These are phyloP conservation scores for Rhizoctonia solani DNA, from an alignment of 1,284 basidiomycete genomes.

Conservation along the genomic window DNA sequence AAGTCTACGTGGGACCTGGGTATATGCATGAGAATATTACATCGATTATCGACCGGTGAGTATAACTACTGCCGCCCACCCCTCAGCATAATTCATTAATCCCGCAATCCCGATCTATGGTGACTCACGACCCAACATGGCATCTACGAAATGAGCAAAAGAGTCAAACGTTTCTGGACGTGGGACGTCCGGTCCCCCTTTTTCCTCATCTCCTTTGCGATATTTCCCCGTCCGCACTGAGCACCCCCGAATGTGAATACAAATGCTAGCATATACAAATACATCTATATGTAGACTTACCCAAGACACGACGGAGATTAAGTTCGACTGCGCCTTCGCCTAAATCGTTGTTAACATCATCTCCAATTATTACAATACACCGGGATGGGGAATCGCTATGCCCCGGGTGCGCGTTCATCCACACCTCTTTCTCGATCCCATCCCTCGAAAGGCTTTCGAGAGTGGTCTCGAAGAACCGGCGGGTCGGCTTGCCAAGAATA, in stretches of 20 bases:
- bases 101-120: not conserved
- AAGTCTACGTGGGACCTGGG: too few species aligned
- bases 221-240: constrained; percentile 69
- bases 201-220: constrained; percentile 58
- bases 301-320: constrained; percentile 65
- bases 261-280: constrained; percentile 31
- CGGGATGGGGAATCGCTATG: constrained; percentile 35
- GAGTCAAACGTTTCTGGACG: constrained; percentile 58
- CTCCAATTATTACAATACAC: constrained; percentile 64
- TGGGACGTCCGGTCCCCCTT: constrained; percentile 42
- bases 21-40: too few species aligned
- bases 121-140: constrained; percentile 42
- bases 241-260: constrained; percentile 17
- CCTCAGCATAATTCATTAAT: not conserved
- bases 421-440: constrained; percentile 39
- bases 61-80: too few species aligned
- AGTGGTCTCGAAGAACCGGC: constrained; percentile 62
- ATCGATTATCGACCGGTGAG: too few species aligned
- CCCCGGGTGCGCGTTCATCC: constrained; percentile 39
- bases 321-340: constrained; percentile 64
- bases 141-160: constrained; percentile 60
- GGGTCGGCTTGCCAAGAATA: constrained; percentile 67
- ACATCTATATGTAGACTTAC: constrained; percentile 46
- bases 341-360: constrained; percentile 67
- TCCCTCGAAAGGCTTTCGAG: constrained; percentile 52